Evolutionary conservation across 177 flowering plant species (phyloP), one percentile per base, ranked within the genome.

Genomic region (Vitis hybrid): DNA sequence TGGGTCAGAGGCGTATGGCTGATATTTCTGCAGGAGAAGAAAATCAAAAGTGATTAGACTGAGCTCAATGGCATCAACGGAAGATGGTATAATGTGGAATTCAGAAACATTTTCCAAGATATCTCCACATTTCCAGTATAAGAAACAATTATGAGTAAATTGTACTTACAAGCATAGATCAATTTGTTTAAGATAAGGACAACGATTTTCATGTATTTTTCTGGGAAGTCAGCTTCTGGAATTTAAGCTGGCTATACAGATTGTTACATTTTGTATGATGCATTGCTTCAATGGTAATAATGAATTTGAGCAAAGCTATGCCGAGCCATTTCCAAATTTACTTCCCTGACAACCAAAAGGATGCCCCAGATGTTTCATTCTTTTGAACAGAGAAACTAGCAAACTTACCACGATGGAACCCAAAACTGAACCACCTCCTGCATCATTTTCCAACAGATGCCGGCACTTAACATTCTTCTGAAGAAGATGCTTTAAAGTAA

Each of bases 391-490:
- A 15, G 5, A 16, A 33, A 14, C 15, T 3, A 29, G 39, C 10
- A 61, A n/a, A 16, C 93, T 77, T 89, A 95, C 99, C 71, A 91
- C 87, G 61, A 90, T 74, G 0, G 89, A 81, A 68, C 98, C 98
- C 7, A 98, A 89, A 70, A 93, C 87, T 3, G 98, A 95, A 66
- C 99, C 98, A 69, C 99, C 98, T 62, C 98, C 97, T 69, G 88
- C 90, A 79, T 95, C 99, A 73, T 93, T 93, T 79, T 95, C 98
- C 70, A 95, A 80, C 67, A 93, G 72, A 79, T 90, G 87, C 33
- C 96, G 83, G 76, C 98, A 93, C 76, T 95, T 95, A 62, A 83
- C 75, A 70, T 95, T 93, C 81, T 87, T 95, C 74, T 75, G 94
- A 69, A 95, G 94, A 63, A 95, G 87, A 81, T 89, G 88, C 82